These are phyloP conservation scores for Globisporangium megalacanthum DNA, from an alignment of 352 stramenopile species.

Conservation along the genomic window DNA sequence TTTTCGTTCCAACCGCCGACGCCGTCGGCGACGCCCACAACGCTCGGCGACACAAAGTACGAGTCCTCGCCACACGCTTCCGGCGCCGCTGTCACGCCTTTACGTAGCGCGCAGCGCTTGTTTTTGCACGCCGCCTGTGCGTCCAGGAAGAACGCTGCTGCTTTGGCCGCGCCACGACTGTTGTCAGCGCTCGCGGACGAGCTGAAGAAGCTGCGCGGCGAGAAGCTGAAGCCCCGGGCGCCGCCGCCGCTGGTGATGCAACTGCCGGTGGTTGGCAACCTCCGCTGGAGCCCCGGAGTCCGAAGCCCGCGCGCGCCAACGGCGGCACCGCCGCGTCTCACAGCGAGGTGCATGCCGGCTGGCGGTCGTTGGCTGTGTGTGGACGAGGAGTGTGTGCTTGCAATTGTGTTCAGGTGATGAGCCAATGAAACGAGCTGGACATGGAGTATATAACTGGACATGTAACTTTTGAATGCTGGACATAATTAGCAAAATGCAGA, in stretches of 20 bases:
- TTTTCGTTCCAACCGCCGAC: conserved; percentile 83
- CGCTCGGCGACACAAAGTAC: conserved; percentile 57
- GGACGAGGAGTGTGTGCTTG: neutral
- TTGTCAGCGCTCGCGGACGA: conserved; percentile 4
- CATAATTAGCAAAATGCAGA: too few relatives aligned
- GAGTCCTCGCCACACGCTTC: conserved; percentile 67
- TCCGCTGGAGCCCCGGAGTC: conserved; percentile 2
- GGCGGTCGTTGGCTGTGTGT: neutral
- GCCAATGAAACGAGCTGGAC: too few relatives aligned
- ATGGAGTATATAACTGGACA: too few relatives aligned
- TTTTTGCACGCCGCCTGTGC: conserved; percentile 65
- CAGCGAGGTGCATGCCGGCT: conserved; percentile 23
- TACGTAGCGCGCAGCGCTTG: conserved; percentile 54
- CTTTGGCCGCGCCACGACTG: conserved; percentile 11
- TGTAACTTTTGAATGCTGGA: too few relatives aligned
- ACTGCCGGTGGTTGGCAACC: conserved; percentile 5
- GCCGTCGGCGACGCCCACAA: conserved; percentile 68
- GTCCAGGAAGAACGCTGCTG: conserved; percentile 60
- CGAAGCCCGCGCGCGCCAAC: conserved; percentile 19
- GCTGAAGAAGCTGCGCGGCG: conserved; percentile 11
- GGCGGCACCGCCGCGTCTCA: conserved; percentile 8
- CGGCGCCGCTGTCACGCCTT: conserved; percentile 42
- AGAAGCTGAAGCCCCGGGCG: conserved; percentile 14
- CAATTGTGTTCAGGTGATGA: neutral
- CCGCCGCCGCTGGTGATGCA: conserved; percentile 8